Evolutionary conservation across 2,329 filamentous ascomycete genomes (phyloP).

Genomic region (Aspergillus uvarum): DNA sequence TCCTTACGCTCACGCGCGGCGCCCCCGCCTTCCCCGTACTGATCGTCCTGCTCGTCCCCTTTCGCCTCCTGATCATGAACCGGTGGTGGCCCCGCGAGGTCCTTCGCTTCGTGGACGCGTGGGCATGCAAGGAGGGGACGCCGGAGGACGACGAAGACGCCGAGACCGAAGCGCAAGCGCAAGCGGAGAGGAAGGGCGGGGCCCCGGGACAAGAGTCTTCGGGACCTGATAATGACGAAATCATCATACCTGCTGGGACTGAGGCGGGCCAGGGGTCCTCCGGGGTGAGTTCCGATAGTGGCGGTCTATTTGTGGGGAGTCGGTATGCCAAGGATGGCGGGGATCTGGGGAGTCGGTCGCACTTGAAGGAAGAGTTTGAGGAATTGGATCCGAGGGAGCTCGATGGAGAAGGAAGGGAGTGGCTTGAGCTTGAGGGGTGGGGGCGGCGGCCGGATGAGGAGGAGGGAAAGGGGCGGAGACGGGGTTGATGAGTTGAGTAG

Average conservation of each 20-base stretch:
- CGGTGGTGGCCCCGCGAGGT: conserved; percentile 60
- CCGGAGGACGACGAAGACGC: conserved; percentile 51
- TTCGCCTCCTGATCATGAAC: conserved; percentile 62
- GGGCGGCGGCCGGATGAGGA: background rate
- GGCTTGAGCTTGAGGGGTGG: background rate
- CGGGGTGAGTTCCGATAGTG: background rate
- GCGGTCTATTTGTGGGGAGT: background rate
- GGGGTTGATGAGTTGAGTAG: no score
- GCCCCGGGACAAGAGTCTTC: background rate
- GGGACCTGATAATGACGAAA: background rate
- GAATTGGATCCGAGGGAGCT: background rate
- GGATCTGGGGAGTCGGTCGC: background rate
- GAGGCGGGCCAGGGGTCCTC: background rate
- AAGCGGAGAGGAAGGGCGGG: background rate
- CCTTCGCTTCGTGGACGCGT: conserved; percentile 52
- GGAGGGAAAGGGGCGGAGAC: background rate
- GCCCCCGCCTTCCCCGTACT: conserved; percentile 64
- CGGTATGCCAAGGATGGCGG: background rate
- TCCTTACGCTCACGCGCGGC: conserved; percentile 61
- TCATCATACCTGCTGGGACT: background rate
- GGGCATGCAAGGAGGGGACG: conserved; percentile 53
- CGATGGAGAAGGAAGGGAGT: background rate
- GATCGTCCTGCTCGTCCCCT: conserved; percentile 63
- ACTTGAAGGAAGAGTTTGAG: background rate
- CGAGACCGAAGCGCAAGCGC: conserved; percentile 6